Evolutionary conservation across 202 grass and related monocot genomes (phyloP).

Genomic region (Saccharum hybrid): DNA sequence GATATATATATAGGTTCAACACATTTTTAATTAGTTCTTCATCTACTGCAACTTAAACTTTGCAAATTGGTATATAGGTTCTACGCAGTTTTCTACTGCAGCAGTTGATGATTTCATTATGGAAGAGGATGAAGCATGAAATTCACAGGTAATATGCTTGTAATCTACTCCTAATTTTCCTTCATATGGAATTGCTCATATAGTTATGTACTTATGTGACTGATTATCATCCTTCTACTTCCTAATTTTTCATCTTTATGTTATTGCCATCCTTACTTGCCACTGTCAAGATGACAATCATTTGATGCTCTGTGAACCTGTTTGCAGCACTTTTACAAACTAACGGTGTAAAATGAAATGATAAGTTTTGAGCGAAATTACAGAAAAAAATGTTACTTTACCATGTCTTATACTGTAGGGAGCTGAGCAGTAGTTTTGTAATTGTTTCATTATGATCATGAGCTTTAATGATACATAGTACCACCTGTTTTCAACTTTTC

Average conservation of each 20-base stretch:
- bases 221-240: background rate
- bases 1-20: no score
- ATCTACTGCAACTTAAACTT: no score
- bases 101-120: background rate
- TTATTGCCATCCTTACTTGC: background rate
- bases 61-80: no score
- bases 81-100: no score
- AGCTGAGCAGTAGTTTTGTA: background rate
- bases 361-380: background rate
- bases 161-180: no score
- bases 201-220: background rate
- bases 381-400: slow-evolving; percentile 16
- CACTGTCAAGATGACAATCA: background rate
- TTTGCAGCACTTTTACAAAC: background rate
- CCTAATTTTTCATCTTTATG: background rate
- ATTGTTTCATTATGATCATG: slow-evolving; percentile 7
- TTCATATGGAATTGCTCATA: slow-evolving; percentile 8
- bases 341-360: background rate
- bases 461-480: background rate
- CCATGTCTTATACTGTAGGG: background rate
- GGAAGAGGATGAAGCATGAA: background rate
- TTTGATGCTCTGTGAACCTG: slow-evolving; percentile 6
- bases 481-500: slow-evolving; percentile 17
- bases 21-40: no score
- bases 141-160: no score